Base-by-base conservation (phyloP, 139 green algal genomes). In the Micromonas commoda region DNA sequence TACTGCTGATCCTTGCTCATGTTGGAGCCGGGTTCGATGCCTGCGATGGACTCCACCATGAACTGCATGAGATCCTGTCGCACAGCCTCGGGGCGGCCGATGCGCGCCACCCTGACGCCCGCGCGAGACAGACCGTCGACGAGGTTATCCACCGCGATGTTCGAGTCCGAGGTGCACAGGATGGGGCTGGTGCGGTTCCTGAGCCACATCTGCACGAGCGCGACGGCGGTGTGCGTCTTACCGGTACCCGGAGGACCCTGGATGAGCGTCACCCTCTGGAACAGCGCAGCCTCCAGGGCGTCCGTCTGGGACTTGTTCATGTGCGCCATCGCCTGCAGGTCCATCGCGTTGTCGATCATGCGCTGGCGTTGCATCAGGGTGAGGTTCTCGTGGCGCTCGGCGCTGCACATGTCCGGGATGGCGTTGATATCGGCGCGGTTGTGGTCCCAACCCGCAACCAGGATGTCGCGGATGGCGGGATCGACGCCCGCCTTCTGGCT, bases 61-160 rank as follows among this genome's bases (percentile, higher is more conserved):
- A 33, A 73, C 66, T 33, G 66, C 66, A 73, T 73, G 29, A 73
- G 31, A 3, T 73, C 66, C 37, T 73, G 66, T 29, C 66, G 66
- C 29, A 73, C 66, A 20, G 66, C 66, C 33, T 78, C 81, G 0
- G 84, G 79, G 29, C 87, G 77, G 1, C 93, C 93, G 26, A 97
- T 64, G 29, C 93, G 86, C 35, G 96, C 91, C 0, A 91, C 90
- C 2, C 66, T 38, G 3, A 96, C 63, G 1, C 87, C 87, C 0
- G 72, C 78, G 54, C 64, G 74, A 33, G 87, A 35, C 61, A 97
- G 79, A 9, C 93, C 93, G 69, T 94, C 88, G 28, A 97, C 80
- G 35, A 97, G 60, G 87, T 97, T 97, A 83, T 97, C 93, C 0
- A 90, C 89, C 1, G 93, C 93, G 1, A 85, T 75, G 34, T 86